Percentiles rank a stretch among this genome's conserved stretches.
Conservation (phyloP, 148 eudicot genomes). For the Fagopyrum esculentum region DNA sequence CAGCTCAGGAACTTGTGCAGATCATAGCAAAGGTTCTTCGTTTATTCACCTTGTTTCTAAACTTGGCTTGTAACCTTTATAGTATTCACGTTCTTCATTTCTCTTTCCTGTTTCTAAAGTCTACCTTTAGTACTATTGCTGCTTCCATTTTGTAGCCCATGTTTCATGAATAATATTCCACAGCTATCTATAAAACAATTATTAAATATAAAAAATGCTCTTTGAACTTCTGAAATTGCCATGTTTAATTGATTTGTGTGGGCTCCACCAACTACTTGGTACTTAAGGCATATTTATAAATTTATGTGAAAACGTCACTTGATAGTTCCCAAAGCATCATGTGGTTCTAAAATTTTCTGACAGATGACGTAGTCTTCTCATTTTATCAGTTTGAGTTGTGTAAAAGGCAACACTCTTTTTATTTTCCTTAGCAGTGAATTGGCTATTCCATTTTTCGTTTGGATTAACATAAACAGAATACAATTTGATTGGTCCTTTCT, state of each 20-base stretch:
- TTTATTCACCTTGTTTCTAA: constrained; percentile 1
- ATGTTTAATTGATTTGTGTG: not conserved
- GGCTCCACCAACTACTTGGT: not conserved
- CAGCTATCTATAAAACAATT: not conserved
- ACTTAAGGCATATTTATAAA: not conserved
- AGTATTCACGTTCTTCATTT: not conserved
- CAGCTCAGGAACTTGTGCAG: constrained; percentile 80
- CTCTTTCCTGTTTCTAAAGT: not conserved
- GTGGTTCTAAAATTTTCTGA: not conserved
- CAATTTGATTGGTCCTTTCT: not conserved
- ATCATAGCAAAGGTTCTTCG: constrained; percentile 68
- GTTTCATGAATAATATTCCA: not conserved
- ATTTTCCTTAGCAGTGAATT: not conserved
- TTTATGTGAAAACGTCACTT: not conserved
- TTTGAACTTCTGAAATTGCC: not conserved
- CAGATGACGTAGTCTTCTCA: not conserved
- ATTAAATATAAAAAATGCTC: not conserved
- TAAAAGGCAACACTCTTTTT: not conserved
- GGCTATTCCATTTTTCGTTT: not conserved
- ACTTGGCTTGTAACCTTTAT: not conserved
- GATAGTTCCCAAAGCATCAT: not conserved
- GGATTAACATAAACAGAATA: not conserved
- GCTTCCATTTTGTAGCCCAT: not conserved
- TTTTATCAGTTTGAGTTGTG: not conserved
- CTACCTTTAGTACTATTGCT: not conserved